phyloP scores from a whole-genome alignment of 192 early-diverging fungal genomes.

The Podila verticillata region DNA sequence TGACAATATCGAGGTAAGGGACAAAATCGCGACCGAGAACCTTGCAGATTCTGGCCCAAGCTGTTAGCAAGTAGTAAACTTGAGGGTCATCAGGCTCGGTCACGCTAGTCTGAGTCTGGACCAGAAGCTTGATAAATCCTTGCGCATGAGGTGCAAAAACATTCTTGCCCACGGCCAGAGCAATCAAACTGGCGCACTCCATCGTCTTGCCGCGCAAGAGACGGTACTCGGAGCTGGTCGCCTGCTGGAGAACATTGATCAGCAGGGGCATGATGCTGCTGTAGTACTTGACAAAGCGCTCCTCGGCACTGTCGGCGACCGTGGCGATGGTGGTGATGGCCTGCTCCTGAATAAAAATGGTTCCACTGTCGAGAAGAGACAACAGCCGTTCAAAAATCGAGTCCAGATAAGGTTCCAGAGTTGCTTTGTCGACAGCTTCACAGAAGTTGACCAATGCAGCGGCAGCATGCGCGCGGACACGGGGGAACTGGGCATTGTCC shows the following conservation, averaged over 20 bases:
- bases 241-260: slow-evolving; percentile 86
- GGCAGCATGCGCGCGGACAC: slow-evolving; percentile 95
- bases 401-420: slow-evolving; percentile 90
- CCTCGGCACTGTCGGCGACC: slow-evolving; percentile 95
- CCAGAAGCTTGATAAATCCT: slow-evolving; percentile 84
- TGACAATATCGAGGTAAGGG: slow-evolving; percentile 90
- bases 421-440: slow-evolving; percentile 86
- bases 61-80: slow-evolving; percentile 89
- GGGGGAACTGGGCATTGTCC: slow-evolving; percentile 75
- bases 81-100: slow-evolving; percentile 95
- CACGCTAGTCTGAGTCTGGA: slow-evolving; percentile 79
- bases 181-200: slow-evolving; percentile 97
- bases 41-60: slow-evolving; percentile 98
- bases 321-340: slow-evolving; percentile 98
- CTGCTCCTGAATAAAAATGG: slow-evolving; percentile 98
- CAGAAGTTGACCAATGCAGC: slow-evolving; percentile 98
- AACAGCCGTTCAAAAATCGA: slow-evolving; percentile 88
- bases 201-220: slow-evolving; percentile 95
- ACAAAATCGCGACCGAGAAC: slow-evolving; percentile 94
- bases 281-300: slow-evolving; percentile 93
- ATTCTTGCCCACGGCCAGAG: slow-evolving; percentile 92
- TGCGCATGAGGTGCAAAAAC: slow-evolving; percentile 82
- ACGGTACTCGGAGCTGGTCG: slow-evolving; percentile 87
- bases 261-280: slow-evolving; percentile 95
- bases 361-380: slow-evolving; percentile 82